Conservation (phyloP, 352 stramenopile genomes). For the Pythium grandisporangium region DNA sequence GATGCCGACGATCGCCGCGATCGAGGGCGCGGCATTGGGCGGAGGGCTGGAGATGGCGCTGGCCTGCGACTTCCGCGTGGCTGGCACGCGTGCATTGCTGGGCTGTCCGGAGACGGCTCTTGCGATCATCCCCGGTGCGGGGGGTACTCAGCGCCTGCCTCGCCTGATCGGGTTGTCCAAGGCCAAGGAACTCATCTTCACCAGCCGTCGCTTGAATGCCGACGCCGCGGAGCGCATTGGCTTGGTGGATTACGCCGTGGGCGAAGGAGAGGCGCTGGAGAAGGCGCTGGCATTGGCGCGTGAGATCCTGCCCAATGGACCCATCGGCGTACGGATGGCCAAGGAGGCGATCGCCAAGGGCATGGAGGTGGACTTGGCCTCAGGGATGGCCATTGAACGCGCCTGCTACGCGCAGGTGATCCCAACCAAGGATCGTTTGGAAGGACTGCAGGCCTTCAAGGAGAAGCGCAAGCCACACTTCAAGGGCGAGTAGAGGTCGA, state of each 20-base stretch:
- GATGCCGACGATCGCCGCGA: constrained; percentile 89
- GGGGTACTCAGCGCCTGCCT: constrained; percentile 89
- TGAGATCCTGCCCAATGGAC: constrained; percentile 89
- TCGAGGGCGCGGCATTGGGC: constrained; percentile 88
- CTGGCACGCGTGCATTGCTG: constrained; percentile 76
- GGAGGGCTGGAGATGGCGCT: constrained; percentile 90
- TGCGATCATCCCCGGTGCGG: constrained; percentile 90
- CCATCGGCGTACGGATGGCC: constrained; percentile 87
- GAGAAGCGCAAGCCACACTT: constrained; percentile 90
- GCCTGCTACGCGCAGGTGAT: constrained; percentile 88
- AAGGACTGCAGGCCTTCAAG: constrained; percentile 88
- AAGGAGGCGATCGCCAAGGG: constrained; percentile 86
- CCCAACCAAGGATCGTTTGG: constrained; percentile 88
- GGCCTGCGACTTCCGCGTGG: constrained; percentile 89
- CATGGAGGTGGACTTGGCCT: constrained; percentile 71
- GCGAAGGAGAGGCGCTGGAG: constrained; percentile 45
- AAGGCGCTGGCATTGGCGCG: constrained; percentile 78
- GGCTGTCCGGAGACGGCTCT: constrained; percentile 89
- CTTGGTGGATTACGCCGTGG: constrained; percentile 85
- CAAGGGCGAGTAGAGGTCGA: constrained; percentile 75
- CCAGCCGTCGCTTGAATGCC: constrained; percentile 71
- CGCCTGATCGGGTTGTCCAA: constrained; percentile 88
- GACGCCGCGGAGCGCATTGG: constrained; percentile 74
- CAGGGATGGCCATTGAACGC: constrained; percentile 88
- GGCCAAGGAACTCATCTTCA: constrained; percentile 95